These are phyloP conservation scores for Pisolithus microcarpus DNA, from an alignment of 768 basidiomycete species.

Conservation along the genomic window DNA sequence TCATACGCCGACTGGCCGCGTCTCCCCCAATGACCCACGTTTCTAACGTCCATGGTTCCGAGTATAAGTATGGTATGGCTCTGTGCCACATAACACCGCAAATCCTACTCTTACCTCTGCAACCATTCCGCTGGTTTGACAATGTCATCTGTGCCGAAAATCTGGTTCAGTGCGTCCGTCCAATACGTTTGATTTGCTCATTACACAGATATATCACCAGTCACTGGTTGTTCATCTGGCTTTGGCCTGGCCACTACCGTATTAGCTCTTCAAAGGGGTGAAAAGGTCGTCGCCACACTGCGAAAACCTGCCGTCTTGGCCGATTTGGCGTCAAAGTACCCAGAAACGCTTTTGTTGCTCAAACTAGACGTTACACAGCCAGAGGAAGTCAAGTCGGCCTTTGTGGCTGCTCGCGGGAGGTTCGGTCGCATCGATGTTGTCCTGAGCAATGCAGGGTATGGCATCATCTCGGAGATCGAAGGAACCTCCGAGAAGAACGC, in stretches of 20 bases:
- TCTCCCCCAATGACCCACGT: no score
- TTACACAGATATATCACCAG: slow-evolving; percentile 10
- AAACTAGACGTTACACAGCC: slow-evolving; percentile 33
- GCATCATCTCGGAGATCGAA: slow-evolving; percentile 30
- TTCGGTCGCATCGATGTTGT: slow-evolving; percentile 27
- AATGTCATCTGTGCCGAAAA: no score
- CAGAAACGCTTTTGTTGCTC: slow-evolving; percentile 28
- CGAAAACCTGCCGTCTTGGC: slow-evolving; percentile 30
- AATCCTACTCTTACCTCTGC: no score
- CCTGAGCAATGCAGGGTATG: slow-evolving; percentile 23
- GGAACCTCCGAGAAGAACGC: slow-evolving; percentile 28
- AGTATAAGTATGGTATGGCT: no score
- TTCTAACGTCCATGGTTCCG: no score
- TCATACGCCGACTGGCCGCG: no score
- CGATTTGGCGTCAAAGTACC: slow-evolving; percentile 20
- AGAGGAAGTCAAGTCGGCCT: slow-evolving; percentile 28
- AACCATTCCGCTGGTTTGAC: no score
- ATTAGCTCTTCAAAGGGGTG: slow-evolving; percentile 28
- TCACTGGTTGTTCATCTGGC: slow-evolving; percentile 36
- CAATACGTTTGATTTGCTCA: no score
- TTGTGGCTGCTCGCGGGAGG: slow-evolving; percentile 20
- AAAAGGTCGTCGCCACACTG: slow-evolving; percentile 37
- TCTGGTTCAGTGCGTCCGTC: no score
- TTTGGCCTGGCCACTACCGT: slow-evolving; percentile 31
- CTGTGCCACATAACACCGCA: no score